Percentiles rank a stretch among this genome's conserved stretches.
These are phyloP conservation scores for Sarocladium strictum DNA, from an alignment of 2,329 filamentous ascomycete species.

Conservation along the genomic window DNA sequence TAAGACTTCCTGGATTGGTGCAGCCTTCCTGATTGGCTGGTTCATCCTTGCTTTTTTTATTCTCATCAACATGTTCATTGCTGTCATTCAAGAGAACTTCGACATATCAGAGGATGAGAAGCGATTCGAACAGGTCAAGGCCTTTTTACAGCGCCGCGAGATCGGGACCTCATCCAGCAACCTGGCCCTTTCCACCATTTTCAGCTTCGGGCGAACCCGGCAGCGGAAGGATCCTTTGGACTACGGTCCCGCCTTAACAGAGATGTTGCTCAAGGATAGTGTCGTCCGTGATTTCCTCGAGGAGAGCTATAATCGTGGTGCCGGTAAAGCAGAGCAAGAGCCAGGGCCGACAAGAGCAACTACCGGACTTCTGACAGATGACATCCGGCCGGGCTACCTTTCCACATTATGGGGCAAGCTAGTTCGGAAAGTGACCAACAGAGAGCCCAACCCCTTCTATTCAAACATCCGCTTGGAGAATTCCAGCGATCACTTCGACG, in stretches of 20 bases:
- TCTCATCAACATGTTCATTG: constrained; percentile 99
- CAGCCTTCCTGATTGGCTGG: constrained; percentile 88
- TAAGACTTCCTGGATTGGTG: constrained; percentile 86
- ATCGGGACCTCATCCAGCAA: constrained; percentile 68
- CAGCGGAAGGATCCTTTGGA: constrained; percentile 76
- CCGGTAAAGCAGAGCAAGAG: constrained; percentile 23
- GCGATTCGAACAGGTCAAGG: constrained; percentile 89
- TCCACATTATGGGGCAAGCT: constrained; percentile 58
- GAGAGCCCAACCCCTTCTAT: constrained; percentile 93
- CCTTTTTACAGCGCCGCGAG: constrained; percentile 88
- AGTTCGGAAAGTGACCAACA: constrained; percentile 48
- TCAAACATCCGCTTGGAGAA: constrained; percentile 64
- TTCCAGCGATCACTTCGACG: constrained; percentile 73
- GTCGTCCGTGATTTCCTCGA: constrained; percentile 94
- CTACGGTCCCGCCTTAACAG: constrained; percentile 84
- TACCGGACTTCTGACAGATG: constrained; percentile 27
- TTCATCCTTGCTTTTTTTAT: constrained; percentile 95
- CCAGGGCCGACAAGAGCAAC: constrained; percentile 26
- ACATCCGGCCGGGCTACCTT: constrained; percentile 51
- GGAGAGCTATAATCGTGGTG: constrained; percentile 27
- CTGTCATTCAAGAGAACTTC: constrained; percentile 99
- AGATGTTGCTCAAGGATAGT: constrained; percentile 94
- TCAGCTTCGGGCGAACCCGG: constrained; percentile 54
- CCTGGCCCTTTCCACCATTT: constrained; percentile 67
- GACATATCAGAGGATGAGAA: constrained; percentile 98